Evolutionary conservation across 768 basidiomycete species (phyloP), one percentile per base, ranked within the genome.

Genomic region (Ephemerocybe angulata): DNA sequence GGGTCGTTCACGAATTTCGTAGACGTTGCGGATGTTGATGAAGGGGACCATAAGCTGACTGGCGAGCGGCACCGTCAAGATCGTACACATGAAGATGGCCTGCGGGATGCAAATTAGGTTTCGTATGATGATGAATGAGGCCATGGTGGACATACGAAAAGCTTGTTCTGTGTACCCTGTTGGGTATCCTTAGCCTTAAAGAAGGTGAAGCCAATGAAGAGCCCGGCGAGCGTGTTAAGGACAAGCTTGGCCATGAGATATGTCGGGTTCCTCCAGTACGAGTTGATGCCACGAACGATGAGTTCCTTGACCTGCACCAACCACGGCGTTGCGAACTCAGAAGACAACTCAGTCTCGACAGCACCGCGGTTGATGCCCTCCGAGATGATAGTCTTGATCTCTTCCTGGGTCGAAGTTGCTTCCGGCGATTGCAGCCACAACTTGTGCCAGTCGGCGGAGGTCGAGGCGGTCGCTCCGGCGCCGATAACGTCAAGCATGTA

Each of bases 401-500:
- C 74, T 0, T 61, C 54, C 42, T 72, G 64, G 3, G 76, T 41
- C 0, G 57, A 60, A 17, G 44, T 56, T 0, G 72, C 62, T 60
- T 87, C 82, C 0, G 72, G 69, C 0, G 84, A 81, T 5, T 76
- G 64, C n/a, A 65, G 61, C 87, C 87, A 91, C n/a, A 78, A 65
- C 5, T 65, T 57, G 42, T 72, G 64, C 88, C 88, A 91, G 56
- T 89, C 76, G 22, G 67, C 68, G 12, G 60, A 58, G 51, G 76
- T 82, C 13, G 76, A 72, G 1, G 84, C 80, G 1, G 85, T 84
- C 1, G 83, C 82, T 2, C 88, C 88, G 27, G 88, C 87, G 17
- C 88, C 88, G 54, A 89, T 90, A 42, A 83, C 86, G 25, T 86
- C 83, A n/a, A 90, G 76, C 75, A 84, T 83, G 56, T 77, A 84